Conservation (phyloP, 23 red algal species). For the Gracilaria domingensis region DNA sequence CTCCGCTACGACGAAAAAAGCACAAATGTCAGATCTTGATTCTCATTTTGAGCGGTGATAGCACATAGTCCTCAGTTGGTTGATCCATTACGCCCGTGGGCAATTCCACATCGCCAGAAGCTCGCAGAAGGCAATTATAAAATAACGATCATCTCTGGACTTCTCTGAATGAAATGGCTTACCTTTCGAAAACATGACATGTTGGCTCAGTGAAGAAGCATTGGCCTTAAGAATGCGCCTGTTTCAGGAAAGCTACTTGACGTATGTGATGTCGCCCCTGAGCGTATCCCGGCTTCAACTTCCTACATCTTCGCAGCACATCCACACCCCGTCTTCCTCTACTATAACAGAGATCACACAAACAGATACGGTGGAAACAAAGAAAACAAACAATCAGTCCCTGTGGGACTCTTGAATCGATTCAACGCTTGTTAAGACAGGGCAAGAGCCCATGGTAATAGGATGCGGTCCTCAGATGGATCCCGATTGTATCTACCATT, state of each 20-base stretch:
- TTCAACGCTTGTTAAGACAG: too few species aligned
- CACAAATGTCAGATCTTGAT: neutral
- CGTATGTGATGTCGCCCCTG: neutral
- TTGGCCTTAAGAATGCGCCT: too few species aligned
- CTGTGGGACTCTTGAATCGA: too few species aligned
- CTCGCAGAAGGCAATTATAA: slow-evolving; percentile 34
- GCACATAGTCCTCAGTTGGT: slow-evolving; percentile 59
- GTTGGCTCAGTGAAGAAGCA: too few species aligned
- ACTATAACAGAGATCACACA: too few species aligned
- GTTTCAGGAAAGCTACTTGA: too few species aligned
- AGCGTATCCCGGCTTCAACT: neutral
- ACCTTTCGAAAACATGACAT: neutral
- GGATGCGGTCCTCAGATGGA: too few species aligned
- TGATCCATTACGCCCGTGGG: slow-evolving; percentile 53
- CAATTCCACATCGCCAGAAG: slow-evolving; percentile 30
- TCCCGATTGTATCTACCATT: too few species aligned
- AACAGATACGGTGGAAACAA: too few species aligned
- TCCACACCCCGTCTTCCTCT: too few species aligned
- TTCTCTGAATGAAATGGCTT: neutral
- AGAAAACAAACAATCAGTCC: too few species aligned
- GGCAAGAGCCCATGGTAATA: too few species aligned
- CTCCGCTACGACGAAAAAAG: neutral
- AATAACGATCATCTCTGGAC: slow-evolving; percentile 27
- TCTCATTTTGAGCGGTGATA: neutral
- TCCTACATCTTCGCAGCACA: neutral